Evolutionary conservation across 169 alveolate species (phyloP), one percentile per base, ranked within the genome.

Genomic region (Eimeria acervulina): DNA sequence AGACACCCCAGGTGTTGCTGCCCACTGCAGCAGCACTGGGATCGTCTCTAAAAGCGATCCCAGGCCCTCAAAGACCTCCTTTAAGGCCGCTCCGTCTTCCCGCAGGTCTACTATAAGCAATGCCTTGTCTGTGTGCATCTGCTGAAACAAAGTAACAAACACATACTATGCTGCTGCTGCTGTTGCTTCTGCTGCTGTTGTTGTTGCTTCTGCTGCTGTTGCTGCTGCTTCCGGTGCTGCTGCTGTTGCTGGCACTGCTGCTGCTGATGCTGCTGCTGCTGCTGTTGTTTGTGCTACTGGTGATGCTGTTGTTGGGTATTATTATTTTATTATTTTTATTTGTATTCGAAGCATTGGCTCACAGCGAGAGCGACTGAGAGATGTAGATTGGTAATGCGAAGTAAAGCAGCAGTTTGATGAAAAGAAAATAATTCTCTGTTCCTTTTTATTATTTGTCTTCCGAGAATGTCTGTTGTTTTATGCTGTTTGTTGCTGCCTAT

Each of bases 361-460:
- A 78, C 89, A 51, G 89, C 89, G 31, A 78, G 38, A 28, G 63
- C 59, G 63, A 78, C 36, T 36, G 89, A 78, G n/a, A 78, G 26
- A 13, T 40, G 66, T 40, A 78, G 63, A 44, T 78, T 78, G 7
- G 89, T 59, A 7, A 40, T 36, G 6, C 89, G 55, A 0, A 78
- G 19, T 12, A 78, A 6, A 40, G 26, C 61, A 51, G 47, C 26
- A 38, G 66, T 23, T 78, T 40, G 38, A 59, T 26, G n/a, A n/a
- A n/a, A n/a, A 78, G 59, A 23, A 38, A 78, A 40, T 26, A 40
- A 12, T 21, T 59, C 40, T 38, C 33, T 38, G 2, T 6, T 44
- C 10, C 12, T 38, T 7, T 6, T n/a, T 13, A 21, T 6, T 19
- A 78, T 28, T 78, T 78, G 66, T 36, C 89, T 36, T 36, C 66